Evolutionary conservation across 2,329 filamentous ascomycete species (phyloP).

Genomic region (Mycosphaerelloides madeirae): DNA sequence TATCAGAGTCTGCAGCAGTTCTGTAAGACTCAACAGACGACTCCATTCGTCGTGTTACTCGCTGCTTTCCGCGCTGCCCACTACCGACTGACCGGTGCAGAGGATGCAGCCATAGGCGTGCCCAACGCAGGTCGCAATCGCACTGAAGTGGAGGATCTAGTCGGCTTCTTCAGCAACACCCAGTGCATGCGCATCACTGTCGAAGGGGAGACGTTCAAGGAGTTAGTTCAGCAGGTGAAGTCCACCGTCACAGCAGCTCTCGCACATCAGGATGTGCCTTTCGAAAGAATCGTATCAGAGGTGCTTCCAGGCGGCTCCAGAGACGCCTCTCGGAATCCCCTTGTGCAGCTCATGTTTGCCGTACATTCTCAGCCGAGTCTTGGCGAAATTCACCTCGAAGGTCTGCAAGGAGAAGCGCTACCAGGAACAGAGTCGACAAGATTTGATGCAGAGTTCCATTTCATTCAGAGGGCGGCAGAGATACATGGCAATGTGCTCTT

Average conservation of each 20-base stretch:
- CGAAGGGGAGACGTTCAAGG: slow-evolving; percentile 3
- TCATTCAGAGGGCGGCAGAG: slow-evolving; percentile 2
- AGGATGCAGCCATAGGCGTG: slow-evolving; percentile 4
- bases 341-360: slow-evolving; percentile 12
- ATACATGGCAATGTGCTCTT: slow-evolving; percentile 4
- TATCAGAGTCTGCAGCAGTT: slow-evolving; percentile 1
- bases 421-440: slow-evolving; percentile 4
- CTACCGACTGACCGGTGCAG: slow-evolving; percentile 5
- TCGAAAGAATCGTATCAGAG: slow-evolving; percentile 7
- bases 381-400: slow-evolving; percentile 7
- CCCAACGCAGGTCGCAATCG: slow-evolving; percentile 6
- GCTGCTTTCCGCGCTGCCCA: slow-evolving; percentile 6
- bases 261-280: slow-evolving; percentile 8
- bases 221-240: slow-evolving; percentile 6
- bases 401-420: slow-evolving; percentile 5
- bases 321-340: slow-evolving; percentile 8
- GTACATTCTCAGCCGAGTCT: slow-evolving; percentile 8
- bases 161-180: slow-evolving; percentile 8
- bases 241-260: background rate
- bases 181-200: slow-evolving; percentile 5
- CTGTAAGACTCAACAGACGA: slow-evolving; percentile 1
- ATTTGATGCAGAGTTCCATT: slow-evolving; percentile 9
- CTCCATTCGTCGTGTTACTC: slow-evolving; percentile 4
- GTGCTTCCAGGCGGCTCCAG: background rate
- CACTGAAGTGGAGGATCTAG: slow-evolving; percentile 3